Evolutionary conservation across 306 rosid species (phyloP).

Genomic region (Quercus wislizeni): DNA sequence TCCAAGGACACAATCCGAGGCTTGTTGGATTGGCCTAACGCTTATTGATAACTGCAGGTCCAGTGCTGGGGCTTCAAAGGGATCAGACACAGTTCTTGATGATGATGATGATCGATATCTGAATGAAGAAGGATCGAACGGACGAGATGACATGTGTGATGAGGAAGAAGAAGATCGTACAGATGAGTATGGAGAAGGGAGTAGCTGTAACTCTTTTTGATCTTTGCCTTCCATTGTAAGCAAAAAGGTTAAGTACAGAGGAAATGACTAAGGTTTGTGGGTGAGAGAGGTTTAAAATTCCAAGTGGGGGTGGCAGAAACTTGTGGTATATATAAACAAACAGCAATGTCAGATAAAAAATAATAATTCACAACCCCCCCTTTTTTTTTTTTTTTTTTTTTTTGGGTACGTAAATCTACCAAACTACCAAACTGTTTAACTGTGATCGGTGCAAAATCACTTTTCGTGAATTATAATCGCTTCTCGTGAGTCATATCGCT

Average conservation of each 20-base stretch:
- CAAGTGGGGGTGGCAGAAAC: constrained; percentile 17
- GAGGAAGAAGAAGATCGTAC: constrained; percentile 9
- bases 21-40: constrained; percentile 38
- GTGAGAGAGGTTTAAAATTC: constrained; percentile 11
- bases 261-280: not conserved
- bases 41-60: constrained; percentile 90
- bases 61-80: constrained; percentile 39
- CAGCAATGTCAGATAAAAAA: not conserved
- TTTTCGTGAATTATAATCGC: no score
- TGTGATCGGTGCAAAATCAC: no score
- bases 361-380: no score
- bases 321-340: constrained; percentile 45
- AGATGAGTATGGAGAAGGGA: constrained; percentile 50
- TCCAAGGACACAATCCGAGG: constrained; percentile 22
- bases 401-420: no score
- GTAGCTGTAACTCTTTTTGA: constrained; percentile 78
- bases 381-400: no score
- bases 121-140: constrained; percentile 46
- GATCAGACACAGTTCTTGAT: constrained; percentile 3
- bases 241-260: not conserved
- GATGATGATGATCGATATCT: constrained; percentile 41
- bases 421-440: no score
- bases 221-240: constrained; percentile 62
- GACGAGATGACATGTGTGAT: constrained; percentile 27
- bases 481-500: no score